phyloP scores from a whole-genome alignment of 305 asterid species.

The Fraxinus nigra region DNA sequence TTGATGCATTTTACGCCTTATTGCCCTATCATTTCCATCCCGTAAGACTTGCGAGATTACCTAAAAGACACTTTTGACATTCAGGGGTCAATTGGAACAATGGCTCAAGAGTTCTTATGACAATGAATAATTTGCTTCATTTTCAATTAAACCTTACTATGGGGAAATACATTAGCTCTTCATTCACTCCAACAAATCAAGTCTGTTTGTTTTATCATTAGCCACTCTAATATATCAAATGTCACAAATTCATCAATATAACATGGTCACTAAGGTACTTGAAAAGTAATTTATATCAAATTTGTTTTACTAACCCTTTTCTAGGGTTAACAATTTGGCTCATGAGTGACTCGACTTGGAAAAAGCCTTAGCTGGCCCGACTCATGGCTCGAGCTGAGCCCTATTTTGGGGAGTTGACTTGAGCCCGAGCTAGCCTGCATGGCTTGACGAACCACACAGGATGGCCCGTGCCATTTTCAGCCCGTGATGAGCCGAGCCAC shows the following conservation, averaged over 20 bases:
- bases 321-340: no score
- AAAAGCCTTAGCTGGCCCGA: no score
- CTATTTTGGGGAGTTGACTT: no score
- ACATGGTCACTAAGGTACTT: not conserved
- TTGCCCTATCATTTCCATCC: not conserved
- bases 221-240: not conserved
- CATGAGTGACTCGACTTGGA: no score
- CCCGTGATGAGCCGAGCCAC: no score
- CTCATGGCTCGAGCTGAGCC: no score
- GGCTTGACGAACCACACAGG: no score
- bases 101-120: not conserved
- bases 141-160: not conserved
- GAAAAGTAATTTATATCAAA: no score
- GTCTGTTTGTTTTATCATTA: not conserved
- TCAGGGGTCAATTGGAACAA: not conserved
- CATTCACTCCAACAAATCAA: not conserved
- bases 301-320: no score
- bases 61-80: not conserved
- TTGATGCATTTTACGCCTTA: not conserved
- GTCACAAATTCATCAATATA: not conserved
- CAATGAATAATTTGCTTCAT: not conserved
- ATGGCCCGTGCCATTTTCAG: no score
- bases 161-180: not conserved
- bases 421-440: no score
- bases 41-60: not conserved